These are phyloP conservation scores for Corylus americana DNA, from an alignment of 306 rosid genomes.

Conservation along the genomic window DNA sequence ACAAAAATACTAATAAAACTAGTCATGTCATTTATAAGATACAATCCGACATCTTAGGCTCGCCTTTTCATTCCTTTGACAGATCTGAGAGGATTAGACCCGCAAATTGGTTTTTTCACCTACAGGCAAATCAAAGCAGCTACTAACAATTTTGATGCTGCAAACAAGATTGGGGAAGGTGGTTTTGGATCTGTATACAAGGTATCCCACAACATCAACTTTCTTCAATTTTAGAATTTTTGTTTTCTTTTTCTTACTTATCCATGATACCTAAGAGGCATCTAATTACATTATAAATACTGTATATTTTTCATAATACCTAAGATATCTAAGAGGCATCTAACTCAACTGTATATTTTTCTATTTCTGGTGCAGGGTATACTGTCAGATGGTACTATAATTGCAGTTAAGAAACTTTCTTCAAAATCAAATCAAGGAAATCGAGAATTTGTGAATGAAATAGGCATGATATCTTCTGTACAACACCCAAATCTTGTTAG, in stretches of 20 bases:
- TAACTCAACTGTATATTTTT: not conserved
- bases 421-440: conserved; percentile 53
- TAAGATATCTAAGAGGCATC: not conserved
- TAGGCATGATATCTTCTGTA: conserved; percentile 56
- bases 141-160: conserved; percentile 53
- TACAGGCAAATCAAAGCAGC: conserved; percentile 39
- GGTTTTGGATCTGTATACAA: conserved; percentile 78
- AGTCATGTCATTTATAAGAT: not conserved
- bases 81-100: conserved; percentile 9
- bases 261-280: not conserved
- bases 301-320: no score
- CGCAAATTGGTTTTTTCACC: conserved; percentile 22
- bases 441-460: conserved; percentile 55
- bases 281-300: not conserved
- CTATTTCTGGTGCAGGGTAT: conserved; percentile 38
- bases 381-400: conserved; percentile 48
- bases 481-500: conserved; percentile 70
- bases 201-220: conserved; percentile 36
- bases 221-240: not conserved
- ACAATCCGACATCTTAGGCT: not conserved
- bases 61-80: not conserved
- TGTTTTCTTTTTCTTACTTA: not conserved
- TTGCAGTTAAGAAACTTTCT: conserved; percentile 62
- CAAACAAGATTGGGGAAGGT: conserved; percentile 72
- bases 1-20: not conserved